Base-by-base conservation (phyloP, 1,139 yeast species). In the Yamadazyma taylorii region DNA sequence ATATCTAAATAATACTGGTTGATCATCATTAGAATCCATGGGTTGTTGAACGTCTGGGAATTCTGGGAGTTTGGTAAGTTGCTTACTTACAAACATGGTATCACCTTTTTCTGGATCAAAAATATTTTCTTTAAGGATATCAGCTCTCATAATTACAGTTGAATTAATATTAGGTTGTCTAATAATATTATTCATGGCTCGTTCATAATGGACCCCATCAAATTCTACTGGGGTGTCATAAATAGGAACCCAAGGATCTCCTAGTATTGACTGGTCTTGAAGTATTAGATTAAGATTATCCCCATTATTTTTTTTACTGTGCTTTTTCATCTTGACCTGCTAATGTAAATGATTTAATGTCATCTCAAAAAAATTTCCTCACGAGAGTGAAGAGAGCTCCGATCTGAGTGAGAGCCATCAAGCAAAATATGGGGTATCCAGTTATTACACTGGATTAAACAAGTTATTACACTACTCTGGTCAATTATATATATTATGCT, bases 111-210 rank as follows among this genome's bases (percentile, higher is more conserved):
- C 53, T 5, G 69, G 63, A 24, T 63, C 70, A 51, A 66, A 78
- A 2, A 56, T 58, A 39, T 65, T 68, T 48, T 85, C 90, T 32
- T 69, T 66, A 32, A 89, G 60, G 19, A 90, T 79, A 59, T 90
- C 97, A 0, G 97, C 95, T 51, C 97, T 68, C 66, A 90, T 68
- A 27, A 90, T 85, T 22, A 88, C 94, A 0, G 97, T 85, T 7
- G 97, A 90, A 60, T 90, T 90, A 60, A 90, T 85, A 57, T 90
- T 87, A 11, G 97, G 97, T 45, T 88, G 89, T 43, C 75, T 73
- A 38, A 90, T 84, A 45, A 90, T 70, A 58, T 89, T 86, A 32
- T 77, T 60, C 92, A 88, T 85, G 4, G 96, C 96, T 9, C 67
- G 63, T 41, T 79, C 81, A 54, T 82, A 89, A 61, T 88, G 85